phyloP scores from a whole-genome alignment of 2,329 filamentous ascomycete species.

The Apiospora koreana region DNA sequence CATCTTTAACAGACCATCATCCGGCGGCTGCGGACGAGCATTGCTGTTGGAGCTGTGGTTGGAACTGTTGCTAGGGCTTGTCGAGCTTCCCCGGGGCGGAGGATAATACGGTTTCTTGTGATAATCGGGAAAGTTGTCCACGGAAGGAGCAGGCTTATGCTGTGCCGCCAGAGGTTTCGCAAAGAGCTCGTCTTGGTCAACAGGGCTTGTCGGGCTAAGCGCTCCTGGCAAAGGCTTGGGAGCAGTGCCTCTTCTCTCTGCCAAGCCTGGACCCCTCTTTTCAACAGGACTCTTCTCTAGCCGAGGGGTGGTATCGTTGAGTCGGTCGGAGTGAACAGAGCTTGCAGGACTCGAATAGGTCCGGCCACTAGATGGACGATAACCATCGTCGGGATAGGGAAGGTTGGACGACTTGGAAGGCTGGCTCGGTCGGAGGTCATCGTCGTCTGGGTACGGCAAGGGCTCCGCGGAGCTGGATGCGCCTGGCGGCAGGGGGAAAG shows the following conservation, averaged over 20 bases:
- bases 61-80: conserved; percentile 31
- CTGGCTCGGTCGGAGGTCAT: conserved; percentile 49
- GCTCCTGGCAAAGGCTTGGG: conserved; percentile 72
- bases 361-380: conserved; percentile 34
- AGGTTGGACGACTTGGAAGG: conserved; percentile 40
- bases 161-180: conserved; percentile 61
- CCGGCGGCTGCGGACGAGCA: conserved; percentile 28
- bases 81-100: conserved; percentile 47
- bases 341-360: conserved; percentile 36
- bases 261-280: conserved; percentile 65
- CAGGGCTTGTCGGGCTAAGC: conserved; percentile 73
- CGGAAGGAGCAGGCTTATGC: conserved; percentile 40
- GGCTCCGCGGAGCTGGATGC: conserved; percentile 69
- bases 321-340: conserved; percentile 35
- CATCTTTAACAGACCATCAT: conserved; percentile 38
- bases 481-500: conserved; percentile 66
- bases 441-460: conserved; percentile 74
- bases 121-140: conserved; percentile 49
- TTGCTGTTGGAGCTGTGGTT: conserved; percentile 35
- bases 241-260: conserved; percentile 78
- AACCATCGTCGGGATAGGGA: conserved; percentile 45
- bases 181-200: conserved; percentile 78
- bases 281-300: conserved; percentile 57
- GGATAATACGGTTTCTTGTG: conserved; percentile 63
- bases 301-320: conserved; percentile 55